Conservation (phyloP, 225 moss, liverwort and hornwort species). For the Physcomitrellopsis africana region DNA sequence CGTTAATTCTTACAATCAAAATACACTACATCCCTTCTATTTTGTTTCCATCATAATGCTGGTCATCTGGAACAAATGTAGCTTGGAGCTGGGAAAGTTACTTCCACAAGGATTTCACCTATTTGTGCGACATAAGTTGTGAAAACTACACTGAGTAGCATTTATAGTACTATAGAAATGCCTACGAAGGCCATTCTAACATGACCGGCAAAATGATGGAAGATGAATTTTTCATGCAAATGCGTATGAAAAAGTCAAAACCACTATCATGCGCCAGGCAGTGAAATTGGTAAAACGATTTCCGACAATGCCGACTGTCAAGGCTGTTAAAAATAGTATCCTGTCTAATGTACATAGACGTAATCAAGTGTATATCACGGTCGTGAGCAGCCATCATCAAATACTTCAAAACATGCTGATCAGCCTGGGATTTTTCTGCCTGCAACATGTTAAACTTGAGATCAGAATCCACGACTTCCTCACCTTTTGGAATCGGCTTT, state of each 20-base stretch:
- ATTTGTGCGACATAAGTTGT: background rate
- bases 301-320: conserved; percentile 19
- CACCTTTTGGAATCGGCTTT: too few species aligned
- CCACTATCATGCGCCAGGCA: conserved; percentile 2
- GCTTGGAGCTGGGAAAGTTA: conserved; percentile 5
- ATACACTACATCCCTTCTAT: background rate
- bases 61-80: background rate
- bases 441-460: conserved; percentile 9
- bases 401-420: conserved; percentile 1
- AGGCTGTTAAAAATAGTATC: background rate
- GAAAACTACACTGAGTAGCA: conserved; percentile 12
- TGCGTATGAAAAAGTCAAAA: conserved; percentile 16
- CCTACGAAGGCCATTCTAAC: conserved; percentile 18
- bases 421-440: conserved; percentile 14
- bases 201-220: conserved; percentile 17
- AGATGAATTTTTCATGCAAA: background rate
- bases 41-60: too few species aligned
- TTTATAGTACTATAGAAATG: background rate
- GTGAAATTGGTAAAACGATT: conserved; percentile 5
- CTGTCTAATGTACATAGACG: conserved; percentile 9
- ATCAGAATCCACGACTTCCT: background rate
- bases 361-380: too few species aligned
- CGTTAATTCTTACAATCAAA: background rate
- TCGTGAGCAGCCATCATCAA: conserved; percentile 14
- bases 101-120: conserved; percentile 12